These are phyloP conservation scores for Cyberlindnera xishuangbannaensis DNA, from an alignment of 805 yeast genomes.

Conservation along the genomic window DNA sequence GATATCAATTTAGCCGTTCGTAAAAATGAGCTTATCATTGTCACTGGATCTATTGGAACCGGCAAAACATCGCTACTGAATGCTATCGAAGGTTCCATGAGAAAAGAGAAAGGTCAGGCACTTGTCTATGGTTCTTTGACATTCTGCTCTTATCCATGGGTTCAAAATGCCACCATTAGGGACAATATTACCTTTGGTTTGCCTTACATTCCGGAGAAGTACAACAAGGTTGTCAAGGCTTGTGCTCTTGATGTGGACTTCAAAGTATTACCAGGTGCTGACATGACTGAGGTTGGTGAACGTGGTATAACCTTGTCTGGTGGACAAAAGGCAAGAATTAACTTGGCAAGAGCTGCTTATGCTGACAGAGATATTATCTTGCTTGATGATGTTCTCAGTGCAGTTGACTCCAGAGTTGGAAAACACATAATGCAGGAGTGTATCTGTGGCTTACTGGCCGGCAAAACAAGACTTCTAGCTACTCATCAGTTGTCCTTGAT, in stretches of 20 bases:
- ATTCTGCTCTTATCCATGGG: constrained; percentile 71
- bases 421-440: constrained; percentile 69
- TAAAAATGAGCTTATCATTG: constrained; percentile 65
- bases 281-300: constrained; percentile 76
- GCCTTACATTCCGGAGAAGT: constrained; percentile 44
- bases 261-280: constrained; percentile 66
- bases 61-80: constrained; percentile 72
- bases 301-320: constrained; percentile 84
- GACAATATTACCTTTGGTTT: constrained; percentile 70
- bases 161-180: constrained; percentile 72
- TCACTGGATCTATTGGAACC: constrained; percentile 77
- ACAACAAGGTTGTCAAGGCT: constrained; percentile 49
- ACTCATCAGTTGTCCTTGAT: constrained; percentile 79
- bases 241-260: constrained; percentile 68
- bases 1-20: constrained; percentile 47
- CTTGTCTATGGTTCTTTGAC: constrained; percentile 47
- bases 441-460: constrained; percentile 48
- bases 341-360: constrained; percentile 75
- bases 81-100: constrained; percentile 72
- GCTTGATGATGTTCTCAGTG: constrained; percentile 76
- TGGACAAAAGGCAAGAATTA: constrained; percentile 81
- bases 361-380: constrained; percentile 60
- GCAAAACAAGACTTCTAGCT: constrained; percentile 67
- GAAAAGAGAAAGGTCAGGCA: constrained; percentile 45
- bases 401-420: constrained; percentile 88